phyloP scores from a whole-genome alignment of 805 yeast species.

The Candida hispaniensis region DNA sequence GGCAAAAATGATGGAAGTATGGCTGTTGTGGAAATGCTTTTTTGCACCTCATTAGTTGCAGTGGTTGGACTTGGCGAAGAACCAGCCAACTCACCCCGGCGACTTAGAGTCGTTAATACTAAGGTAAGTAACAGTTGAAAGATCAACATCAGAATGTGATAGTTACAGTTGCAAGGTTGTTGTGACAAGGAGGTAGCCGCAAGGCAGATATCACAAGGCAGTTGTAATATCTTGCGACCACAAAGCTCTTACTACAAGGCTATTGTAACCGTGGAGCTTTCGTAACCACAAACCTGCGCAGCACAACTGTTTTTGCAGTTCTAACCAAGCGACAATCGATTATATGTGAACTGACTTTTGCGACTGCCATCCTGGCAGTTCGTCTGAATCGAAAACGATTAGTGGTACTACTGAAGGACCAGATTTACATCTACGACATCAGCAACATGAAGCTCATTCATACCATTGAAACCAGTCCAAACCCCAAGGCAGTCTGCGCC shows the following conservation, averaged over 20 bases:
- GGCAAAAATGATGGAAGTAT: constrained; percentile 34
- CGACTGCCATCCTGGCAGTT: constrained; percentile 60
- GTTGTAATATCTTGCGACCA: constrained; percentile 1
- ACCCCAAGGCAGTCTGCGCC: constrained; percentile 32
- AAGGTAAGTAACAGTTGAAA: constrained; percentile 33
- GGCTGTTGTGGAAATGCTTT: constrained; percentile 75
- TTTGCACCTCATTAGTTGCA: constrained; percentile 77
- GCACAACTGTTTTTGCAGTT: too few relatives aligned
- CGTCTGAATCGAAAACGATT: constrained; percentile 73
- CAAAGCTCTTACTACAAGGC: neutral
- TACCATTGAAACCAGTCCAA: constrained; percentile 50
- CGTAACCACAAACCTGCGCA: constrained; percentile 1
- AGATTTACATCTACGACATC: constrained; percentile 80
- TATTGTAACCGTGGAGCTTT: neutral
- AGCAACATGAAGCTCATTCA: constrained; percentile 76
- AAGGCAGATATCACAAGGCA: too few relatives aligned
- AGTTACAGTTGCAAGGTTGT: too few relatives aligned
- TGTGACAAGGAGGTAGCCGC: too few relatives aligned
- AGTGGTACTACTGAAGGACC: constrained; percentile 66
- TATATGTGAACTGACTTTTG: constrained; percentile 84
- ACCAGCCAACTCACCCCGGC: constrained; percentile 55
- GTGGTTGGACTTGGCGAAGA: constrained; percentile 69
- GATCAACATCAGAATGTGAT: too few relatives aligned
- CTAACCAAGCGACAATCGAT: constrained; percentile 41
- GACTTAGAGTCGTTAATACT: constrained; percentile 73